Evolutionary conservation across 306 rosid genomes (phyloP), one percentile per base, ranked within the genome.

Genomic region (Canavalia gladiata): DNA sequence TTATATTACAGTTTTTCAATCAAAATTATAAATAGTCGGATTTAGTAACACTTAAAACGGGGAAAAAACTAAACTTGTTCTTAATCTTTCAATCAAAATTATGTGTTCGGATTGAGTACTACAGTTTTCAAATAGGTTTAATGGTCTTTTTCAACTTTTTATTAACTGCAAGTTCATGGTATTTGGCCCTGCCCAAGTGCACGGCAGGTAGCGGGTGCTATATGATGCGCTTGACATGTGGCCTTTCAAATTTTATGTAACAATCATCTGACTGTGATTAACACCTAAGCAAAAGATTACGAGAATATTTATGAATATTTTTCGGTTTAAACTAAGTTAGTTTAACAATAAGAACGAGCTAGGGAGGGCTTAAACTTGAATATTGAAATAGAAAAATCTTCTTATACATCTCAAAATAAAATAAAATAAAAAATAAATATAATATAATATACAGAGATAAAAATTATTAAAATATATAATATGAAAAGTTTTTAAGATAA

Each of bases 41-140:
- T 18, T 18, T 18, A 18, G 25, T 18, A 18, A 18, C 25, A 18
- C 25, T 18, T 18, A 18, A 18, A 18, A 18, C 25, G 25, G 25
- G 25, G 25, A 18, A 18, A 18, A 18, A 18, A 18, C 25, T 18
- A 18, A 18, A 18, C 25, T 18, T 18, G 25, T 18, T 11, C 3
- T 51, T 8, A 9, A 11, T 0, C 13, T 51, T 51, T 51, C 11
- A 51, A 12, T 51, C 4, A 13, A 12, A 6, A 1, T 51, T 51
- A 51, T 2, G 56, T 33, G 63, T 28, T 63, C 7, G 13, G 70
- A n/a, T 31, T 64, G 5, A 34, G 25, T 2, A 31, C 25, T 12
- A 28, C 12, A 8, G 30, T 69, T 84, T 45, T 69, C 82, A 62
- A 68, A 46, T 83, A 41, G 80, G 78, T 47, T 84, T 74, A 30